These are phyloP conservation scores for Fusarium keratoplasticum DNA, from an alignment of 2,329 filamentous ascomycete species.

Conservation along the genomic window DNA sequence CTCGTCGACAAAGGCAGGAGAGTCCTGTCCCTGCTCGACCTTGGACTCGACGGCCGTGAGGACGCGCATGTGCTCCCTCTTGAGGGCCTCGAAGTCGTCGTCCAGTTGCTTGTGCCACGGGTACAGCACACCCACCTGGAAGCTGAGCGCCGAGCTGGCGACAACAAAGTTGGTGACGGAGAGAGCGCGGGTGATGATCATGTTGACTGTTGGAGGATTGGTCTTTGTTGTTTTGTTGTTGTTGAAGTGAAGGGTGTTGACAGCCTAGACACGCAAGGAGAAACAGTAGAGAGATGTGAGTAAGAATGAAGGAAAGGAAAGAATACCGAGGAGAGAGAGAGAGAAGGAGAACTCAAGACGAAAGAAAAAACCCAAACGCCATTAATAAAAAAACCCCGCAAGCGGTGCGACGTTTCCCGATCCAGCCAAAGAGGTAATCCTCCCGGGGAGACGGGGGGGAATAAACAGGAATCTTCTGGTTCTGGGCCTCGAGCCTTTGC, in stretches of 20 bases:
- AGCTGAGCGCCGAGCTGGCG: conserved; percentile 72
- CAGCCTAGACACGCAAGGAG: conserved; percentile 17
- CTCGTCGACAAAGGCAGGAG: conserved; percentile 24
- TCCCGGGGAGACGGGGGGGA: conserved; percentile 14
- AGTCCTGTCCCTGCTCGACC: conserved; percentile 8
- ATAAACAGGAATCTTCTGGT: conserved; percentile 33
- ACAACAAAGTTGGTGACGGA: conserved; percentile 66
- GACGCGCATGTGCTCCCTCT: conserved; percentile 42
- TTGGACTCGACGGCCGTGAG: conserved; percentile 29
- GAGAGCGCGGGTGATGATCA: conserved; percentile 44
- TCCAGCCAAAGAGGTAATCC: conserved; percentile 35
- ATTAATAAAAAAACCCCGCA: conserved; percentile 22
- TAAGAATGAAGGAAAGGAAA: not conserved
- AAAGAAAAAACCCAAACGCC: conserved; percentile 14
- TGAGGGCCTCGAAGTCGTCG: conserved; percentile 61
- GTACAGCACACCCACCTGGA: conserved; percentile 77
- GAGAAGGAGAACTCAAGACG: conserved; percentile 6
- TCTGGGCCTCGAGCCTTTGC: conserved; percentile 13
- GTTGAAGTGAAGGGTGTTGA: conserved; percentile 1
- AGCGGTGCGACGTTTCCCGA: conserved; percentile 29
- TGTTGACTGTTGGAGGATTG: conserved; percentile 21
- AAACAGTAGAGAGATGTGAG: conserved; percentile 3
- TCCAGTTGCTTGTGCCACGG: conserved; percentile 77
- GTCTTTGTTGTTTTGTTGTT: conserved; percentile 1
- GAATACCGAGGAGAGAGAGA: conserved; percentile 13